Percentiles rank a stretch among this genome's conserved stretches.
Evolutionary conservation across 176 grass and related monocot genomes (phyloP).

Genomic region (Triticum urartu): DNA sequence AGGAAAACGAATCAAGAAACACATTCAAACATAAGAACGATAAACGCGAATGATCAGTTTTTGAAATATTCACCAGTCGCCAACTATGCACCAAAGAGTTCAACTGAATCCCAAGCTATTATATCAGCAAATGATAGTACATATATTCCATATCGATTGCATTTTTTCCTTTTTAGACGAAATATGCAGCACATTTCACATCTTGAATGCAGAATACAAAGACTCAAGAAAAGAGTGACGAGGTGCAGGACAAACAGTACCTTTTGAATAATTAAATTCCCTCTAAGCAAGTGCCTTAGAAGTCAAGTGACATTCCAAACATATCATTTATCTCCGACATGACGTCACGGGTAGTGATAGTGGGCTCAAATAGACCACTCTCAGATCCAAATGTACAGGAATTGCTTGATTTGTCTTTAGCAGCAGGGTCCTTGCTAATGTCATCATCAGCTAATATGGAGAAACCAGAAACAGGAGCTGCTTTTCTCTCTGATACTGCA

Average conservation of each 20-base stretch:
- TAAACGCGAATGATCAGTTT: background rate
- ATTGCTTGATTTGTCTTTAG: conserved; percentile 18
- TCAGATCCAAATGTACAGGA: conserved; percentile 39
- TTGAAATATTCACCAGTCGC: conserved; percentile 14
- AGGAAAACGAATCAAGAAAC: background rate
- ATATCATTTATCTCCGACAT: conserved; percentile 89
- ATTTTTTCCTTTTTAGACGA: background rate
- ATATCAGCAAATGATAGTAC: background rate
- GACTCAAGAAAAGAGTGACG: background rate
- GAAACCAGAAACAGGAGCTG: conserved; percentile 39
- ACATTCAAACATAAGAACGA: background rate
- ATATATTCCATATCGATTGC: background rate
- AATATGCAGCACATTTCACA: conserved; percentile 19
- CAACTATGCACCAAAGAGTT: background rate
- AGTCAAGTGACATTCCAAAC: conserved; percentile 82
- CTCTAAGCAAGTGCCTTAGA: conserved; percentile 31
- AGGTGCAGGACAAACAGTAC: background rate
- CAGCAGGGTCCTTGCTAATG: conserved; percentile 28
- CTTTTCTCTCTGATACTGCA: conserved; percentile 39
- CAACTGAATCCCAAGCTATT: conserved; percentile 13
- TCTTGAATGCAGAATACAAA: background rate
- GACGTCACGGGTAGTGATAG: conserved; percentile 69
- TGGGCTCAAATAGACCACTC: conserved; percentile 83
- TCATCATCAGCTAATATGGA: conserved; percentile 75
- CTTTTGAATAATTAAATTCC: conserved; percentile 3